Evolutionary conservation across 2,329 filamentous ascomycete species (phyloP).

Genomic region (Fusarium brevicatenulatum): DNA sequence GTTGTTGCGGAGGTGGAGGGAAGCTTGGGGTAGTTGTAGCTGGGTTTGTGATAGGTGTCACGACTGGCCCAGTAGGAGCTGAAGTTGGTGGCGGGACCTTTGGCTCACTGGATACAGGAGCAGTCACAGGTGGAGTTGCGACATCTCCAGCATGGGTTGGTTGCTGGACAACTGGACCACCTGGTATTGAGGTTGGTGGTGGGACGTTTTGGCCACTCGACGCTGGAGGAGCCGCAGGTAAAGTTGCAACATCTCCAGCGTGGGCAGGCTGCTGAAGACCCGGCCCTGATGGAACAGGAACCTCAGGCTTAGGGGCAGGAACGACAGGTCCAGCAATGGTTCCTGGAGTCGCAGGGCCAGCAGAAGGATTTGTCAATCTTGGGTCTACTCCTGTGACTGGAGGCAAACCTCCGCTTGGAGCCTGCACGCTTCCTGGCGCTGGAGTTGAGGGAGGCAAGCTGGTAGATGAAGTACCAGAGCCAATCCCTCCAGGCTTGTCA

Average conservation of each 20-base stretch:
- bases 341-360: not conserved
- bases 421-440: fast-evolving
- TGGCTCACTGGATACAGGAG: not conserved
- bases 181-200: not conserved
- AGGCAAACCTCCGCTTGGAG: not conserved
- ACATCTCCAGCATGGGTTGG: not conserved
- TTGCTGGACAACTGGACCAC: fast-evolving
- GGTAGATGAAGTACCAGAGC: not conserved
- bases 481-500: fast-evolving
- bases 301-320: not conserved
- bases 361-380: not conserved
- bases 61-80: not conserved
- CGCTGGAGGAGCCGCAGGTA: no score
- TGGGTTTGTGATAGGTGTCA: not conserved
- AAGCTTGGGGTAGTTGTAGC: not conserved
- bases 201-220: not conserved
- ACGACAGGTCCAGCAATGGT: not conserved
- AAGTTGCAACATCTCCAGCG: not conserved
- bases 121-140: fast-evolving
- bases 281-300: not conserved
- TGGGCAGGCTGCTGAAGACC: not conserved
- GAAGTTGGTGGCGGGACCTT: not conserved
- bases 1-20: not conserved
- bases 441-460: not conserved
- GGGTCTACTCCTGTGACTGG: fast-evolving